A percentile compares a stretch with the other conserved stretches of the same genome.
phyloP scores from a whole-genome alignment of 2,329 filamentous ascomycete genomes.

The Talaromyces verruculosus region DNA sequence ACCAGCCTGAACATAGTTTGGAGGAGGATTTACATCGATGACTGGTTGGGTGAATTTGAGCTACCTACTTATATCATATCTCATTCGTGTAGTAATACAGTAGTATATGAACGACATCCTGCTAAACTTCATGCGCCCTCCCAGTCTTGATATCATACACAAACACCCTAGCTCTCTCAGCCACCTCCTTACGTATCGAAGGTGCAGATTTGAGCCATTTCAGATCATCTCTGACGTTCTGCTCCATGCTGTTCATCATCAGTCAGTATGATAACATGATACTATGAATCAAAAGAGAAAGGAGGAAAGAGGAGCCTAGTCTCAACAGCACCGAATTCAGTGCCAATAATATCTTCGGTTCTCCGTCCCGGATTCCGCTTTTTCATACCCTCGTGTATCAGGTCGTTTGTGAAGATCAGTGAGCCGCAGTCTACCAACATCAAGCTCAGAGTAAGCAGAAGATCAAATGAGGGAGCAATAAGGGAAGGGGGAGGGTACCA shows the following conservation, averaged over 20 bases:
- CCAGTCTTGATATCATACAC: conserved; percentile 13
- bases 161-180: not conserved
- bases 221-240: conserved; percentile 12
- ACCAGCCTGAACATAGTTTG: conserved; percentile 26
- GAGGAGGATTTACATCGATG: not conserved
- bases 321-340: conserved; percentile 4
- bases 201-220: not conserved
- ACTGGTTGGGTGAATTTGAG: not conserved
- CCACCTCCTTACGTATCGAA: conserved; percentile 3
- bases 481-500: not conserved
- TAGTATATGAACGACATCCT: not conserved
- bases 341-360: not conserved
- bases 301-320: not conserved
- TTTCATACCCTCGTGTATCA: not conserved
- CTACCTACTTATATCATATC: not conserved
- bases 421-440: not conserved
- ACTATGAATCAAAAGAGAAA: not conserved
- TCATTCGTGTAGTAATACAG: not conserved
- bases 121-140: not conserved
- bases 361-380: not conserved
- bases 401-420: not conserved
- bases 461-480: not conserved
- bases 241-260: not conserved
- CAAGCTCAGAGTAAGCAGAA: not conserved
- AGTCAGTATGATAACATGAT: not conserved